Conservation (phyloP, 2,329 filamentous ascomycete species). For the Capronia coronata region DNA sequence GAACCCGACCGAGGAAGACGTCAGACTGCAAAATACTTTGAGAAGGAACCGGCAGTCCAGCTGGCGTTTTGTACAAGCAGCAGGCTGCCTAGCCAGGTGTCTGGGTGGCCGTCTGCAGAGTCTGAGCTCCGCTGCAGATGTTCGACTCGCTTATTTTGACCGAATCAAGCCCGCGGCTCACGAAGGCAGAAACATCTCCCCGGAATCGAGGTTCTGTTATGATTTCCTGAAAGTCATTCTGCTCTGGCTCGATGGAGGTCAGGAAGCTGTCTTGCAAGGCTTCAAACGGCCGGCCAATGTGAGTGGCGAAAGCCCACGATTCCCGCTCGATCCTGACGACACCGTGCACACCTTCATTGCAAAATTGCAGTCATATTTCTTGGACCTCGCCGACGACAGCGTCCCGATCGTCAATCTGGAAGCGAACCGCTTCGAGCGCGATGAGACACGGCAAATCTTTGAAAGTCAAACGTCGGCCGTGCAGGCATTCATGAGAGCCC, state of each 20-base stretch:
- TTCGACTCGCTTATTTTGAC: conserved; percentile 43
- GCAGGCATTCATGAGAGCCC: conserved; percentile 48
- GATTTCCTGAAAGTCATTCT: conserved; percentile 60
- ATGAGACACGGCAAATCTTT: conserved; percentile 49
- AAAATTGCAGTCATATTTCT: conserved; percentile 54
- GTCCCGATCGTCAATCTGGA: conserved; percentile 51
- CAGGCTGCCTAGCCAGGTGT: conserved; percentile 51
- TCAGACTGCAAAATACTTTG: conserved; percentile 50
- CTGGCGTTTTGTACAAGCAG: conserved; percentile 57
- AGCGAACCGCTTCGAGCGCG: conserved; percentile 51
- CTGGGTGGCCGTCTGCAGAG: conserved; percentile 50
- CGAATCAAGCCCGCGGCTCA: conserved; percentile 44
- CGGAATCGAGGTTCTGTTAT: conserved; percentile 51
- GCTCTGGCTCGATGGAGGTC: conserved; percentile 56
- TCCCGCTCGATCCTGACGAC: conserved; percentile 48
- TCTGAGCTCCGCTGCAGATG: conserved; percentile 35
- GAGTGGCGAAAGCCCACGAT: conserved; percentile 40
- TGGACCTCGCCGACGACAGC: conserved; percentile 45
- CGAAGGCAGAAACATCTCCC: conserved; percentile 35
- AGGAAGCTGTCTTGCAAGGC: conserved; percentile 49
- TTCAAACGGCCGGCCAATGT: conserved; percentile 46
- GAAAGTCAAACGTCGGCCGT: conserved; percentile 50
- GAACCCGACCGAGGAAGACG: conserved; percentile 48
- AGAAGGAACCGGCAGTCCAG: conserved; percentile 51
- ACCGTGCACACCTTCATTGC: conserved; percentile 50